These are phyloP conservation scores for Pleurotus tuoliensis DNA, from an alignment of 768 basidiomycete species.

Conservation along the genomic window DNA sequence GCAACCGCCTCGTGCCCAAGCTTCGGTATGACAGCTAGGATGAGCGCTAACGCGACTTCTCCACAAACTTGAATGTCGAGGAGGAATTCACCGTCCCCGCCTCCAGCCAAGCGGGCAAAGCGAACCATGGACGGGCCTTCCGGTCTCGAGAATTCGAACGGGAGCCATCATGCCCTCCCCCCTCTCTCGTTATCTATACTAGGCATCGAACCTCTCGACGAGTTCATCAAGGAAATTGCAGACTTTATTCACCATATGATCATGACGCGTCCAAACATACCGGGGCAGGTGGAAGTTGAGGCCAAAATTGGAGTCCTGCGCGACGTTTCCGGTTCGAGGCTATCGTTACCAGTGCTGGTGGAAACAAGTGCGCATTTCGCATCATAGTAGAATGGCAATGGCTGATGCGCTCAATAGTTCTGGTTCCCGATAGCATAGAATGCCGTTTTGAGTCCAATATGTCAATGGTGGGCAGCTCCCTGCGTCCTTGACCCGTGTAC, in stretches of 20 bases:
- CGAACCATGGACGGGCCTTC: slow-evolving; percentile 3
- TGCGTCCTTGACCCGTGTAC: slow-evolving; percentile 3
- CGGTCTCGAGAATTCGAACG: slow-evolving; percentile 18
- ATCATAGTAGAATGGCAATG: slow-evolving; percentile 4
- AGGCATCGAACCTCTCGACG: slow-evolving; percentile 87
- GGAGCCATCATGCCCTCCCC: slow-evolving; percentile 34
- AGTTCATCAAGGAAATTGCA: slow-evolving; percentile 88
- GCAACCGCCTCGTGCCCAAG: background rate
- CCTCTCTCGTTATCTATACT: slow-evolving; percentile 79
- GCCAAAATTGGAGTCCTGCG: slow-evolving; percentile 81
- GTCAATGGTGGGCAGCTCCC: slow-evolving; percentile 59
- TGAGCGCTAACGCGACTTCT: too few species aligned
- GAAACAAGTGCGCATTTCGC: slow-evolving; percentile 70
- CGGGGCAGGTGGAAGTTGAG: slow-evolving; percentile 77
- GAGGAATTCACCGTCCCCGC: slow-evolving; percentile 17
- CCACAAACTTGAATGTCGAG: background rate
- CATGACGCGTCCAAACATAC: slow-evolving; percentile 46
- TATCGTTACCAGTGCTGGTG: slow-evolving; percentile 68
- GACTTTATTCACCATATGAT: slow-evolving; percentile 83
- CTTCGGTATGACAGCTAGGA: background rate
- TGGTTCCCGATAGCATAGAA: slow-evolving; percentile 57
- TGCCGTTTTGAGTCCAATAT: slow-evolving; percentile 91
- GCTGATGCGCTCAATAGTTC: slow-evolving; percentile 42
- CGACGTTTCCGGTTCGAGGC: slow-evolving; percentile 54
- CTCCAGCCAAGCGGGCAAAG: slow-evolving; percentile 26